These are phyloP conservation scores for Henckelia pumila DNA, from an alignment of 257 asterid species.

Conservation along the genomic window DNA sequence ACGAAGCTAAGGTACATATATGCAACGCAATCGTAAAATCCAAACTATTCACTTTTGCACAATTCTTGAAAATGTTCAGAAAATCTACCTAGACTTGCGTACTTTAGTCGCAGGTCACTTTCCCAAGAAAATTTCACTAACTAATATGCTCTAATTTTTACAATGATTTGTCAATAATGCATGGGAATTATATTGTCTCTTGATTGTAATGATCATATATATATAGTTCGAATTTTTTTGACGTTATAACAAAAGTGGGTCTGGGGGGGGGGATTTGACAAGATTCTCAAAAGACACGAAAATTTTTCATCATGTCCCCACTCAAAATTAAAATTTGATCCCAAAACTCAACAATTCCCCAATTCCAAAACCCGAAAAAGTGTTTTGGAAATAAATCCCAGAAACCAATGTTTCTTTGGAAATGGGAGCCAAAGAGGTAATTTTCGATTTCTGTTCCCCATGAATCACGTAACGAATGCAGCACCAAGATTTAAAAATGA, in stretches of 20 bases:
- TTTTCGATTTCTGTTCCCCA: constrained; percentile 37
- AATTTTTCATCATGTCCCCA: constrained; percentile 29
- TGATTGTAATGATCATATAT: not conserved
- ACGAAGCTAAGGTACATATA: constrained; percentile 26
- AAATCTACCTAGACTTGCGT: constrained; percentile 45
- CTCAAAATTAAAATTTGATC: constrained; percentile 31
- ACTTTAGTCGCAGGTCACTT: constrained; percentile 25
- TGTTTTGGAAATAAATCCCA: constrained; percentile 34
- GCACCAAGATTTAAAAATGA: not conserved
- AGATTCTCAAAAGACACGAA: constrained; percentile 40
- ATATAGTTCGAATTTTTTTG: constrained; percentile 2
- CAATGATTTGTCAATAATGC: constrained; percentile 39
- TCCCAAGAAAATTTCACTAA: constrained; percentile 29
- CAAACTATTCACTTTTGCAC: constrained; percentile 40
- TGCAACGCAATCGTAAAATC: constrained; percentile 29
- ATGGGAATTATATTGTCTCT: not conserved
- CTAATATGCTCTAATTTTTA: not conserved
- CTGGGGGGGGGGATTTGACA: constrained; percentile 19
- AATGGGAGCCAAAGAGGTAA: constrained; percentile 5
- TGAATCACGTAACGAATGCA: constrained; percentile 31
- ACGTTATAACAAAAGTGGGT: not conserved
- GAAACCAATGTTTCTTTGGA: constrained; percentile 35
- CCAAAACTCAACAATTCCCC: constrained; percentile 23
- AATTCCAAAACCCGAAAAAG: constrained; percentile 33
- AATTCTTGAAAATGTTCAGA: constrained; percentile 24